phyloP scores from a whole-genome alignment of 2,329 filamentous ascomycete species.

The Aspergillus fischeri region DNA sequence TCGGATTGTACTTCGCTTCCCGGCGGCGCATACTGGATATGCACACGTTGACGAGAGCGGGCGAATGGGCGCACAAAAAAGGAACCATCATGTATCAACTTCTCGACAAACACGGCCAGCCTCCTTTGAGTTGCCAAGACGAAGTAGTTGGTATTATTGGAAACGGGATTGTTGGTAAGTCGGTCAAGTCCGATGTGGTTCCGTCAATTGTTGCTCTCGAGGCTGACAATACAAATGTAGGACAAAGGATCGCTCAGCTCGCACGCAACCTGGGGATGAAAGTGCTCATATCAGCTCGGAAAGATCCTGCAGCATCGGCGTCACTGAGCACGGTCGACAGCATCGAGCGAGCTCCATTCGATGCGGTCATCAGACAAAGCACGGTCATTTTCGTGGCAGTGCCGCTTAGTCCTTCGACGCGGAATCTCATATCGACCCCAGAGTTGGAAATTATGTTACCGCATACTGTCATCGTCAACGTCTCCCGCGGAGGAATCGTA shows the following conservation, averaged over 20 bases:
- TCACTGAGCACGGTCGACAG: conserved; percentile 2
- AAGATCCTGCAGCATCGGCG: conserved; percentile 24
- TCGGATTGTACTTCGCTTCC: conserved; percentile 48
- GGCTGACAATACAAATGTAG: conserved; percentile 7
- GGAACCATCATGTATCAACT: conserved; percentile 33
- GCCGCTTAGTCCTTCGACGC: conserved; percentile 28
- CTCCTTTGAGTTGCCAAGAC: conserved; percentile 45
- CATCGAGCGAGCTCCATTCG: conserved; percentile 22
- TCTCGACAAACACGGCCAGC: conserved; percentile 23
- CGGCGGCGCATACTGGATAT: conserved; percentile 40
- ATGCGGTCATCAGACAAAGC: conserved; percentile 24
- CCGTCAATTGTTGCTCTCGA: not conserved
- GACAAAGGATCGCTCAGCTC: conserved; percentile 44
- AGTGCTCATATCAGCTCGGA: conserved; percentile 48
- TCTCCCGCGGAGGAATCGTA: conserved; percentile 49
- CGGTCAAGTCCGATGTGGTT: not conserved
- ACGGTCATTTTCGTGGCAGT: conserved; percentile 31
- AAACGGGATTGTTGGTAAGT: conserved; percentile 45
- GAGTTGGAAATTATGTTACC: conserved; percentile 46
- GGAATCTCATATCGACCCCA: conserved; percentile 29
- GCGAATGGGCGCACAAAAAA: conserved; percentile 38
- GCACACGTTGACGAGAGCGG: conserved; percentile 31
- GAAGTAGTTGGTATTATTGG: conserved; percentile 50
- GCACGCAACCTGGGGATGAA: conserved; percentile 46
- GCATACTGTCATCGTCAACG: conserved; percentile 47